These are phyloP conservation scores for Paxillus ammoniavirescens DNA, from an alignment of 768 basidiomycete genomes.

Conservation along the genomic window DNA sequence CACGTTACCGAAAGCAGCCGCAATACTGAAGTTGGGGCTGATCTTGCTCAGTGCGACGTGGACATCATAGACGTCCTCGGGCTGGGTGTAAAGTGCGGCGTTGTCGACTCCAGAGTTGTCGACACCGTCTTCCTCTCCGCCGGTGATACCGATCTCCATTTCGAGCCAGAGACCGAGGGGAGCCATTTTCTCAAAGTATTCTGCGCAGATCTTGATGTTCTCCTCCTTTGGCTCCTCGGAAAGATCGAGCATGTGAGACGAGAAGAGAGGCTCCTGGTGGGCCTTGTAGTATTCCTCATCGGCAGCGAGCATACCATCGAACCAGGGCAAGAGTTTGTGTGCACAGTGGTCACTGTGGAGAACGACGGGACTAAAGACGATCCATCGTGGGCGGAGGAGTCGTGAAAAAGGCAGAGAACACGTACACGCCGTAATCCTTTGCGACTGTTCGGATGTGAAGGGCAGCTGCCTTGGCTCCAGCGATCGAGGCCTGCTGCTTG, in stretches of 20 bases:
- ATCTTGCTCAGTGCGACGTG: conserved; percentile 80
- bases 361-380: conserved; percentile 74
- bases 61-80: conserved; percentile 93
- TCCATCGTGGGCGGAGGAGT: conserved; percentile 1
- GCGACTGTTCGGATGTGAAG: conserved; percentile 87
- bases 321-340: conserved; percentile 96
- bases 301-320: conserved; percentile 98
- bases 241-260: conserved; percentile 98
- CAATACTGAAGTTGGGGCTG: conserved; percentile 93
- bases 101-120: conserved; percentile 98
- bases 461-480: conserved; percentile 91
- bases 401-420: conserved; percentile 15
- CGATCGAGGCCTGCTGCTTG: conserved; percentile 91
- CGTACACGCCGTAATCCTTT: conserved; percentile 90
- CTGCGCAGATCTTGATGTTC: conserved; percentile 90
- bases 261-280: conserved; percentile 86
- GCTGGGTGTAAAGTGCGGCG: conserved; percentile 92
- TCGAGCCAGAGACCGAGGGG: conserved; percentile 94
- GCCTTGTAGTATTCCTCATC: conserved; percentile 91
- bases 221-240: conserved; percentile 91
- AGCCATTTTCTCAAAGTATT: conserved; percentile 96
- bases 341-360: conserved; percentile 99
- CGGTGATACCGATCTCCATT: conserved; percentile 99
- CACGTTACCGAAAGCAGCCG: conserved; percentile 97
- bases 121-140: conserved; percentile 99